These are phyloP conservation scores for Penicillium frequentans DNA, from an alignment of 2,329 filamentous ascomycete species.

Conservation along the genomic window DNA sequence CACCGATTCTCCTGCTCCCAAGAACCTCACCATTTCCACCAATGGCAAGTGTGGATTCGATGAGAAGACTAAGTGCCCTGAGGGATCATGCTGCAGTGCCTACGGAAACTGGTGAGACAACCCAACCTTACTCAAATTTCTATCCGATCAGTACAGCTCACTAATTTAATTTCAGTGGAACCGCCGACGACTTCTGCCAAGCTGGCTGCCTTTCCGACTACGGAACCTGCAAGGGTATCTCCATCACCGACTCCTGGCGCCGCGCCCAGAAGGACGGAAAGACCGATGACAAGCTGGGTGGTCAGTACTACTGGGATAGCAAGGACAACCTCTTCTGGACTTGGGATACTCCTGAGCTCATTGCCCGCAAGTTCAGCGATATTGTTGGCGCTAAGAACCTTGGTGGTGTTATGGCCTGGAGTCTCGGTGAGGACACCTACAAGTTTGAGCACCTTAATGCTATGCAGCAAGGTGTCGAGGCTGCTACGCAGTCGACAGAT, in stretches of 20 bases:
- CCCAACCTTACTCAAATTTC: neutral
- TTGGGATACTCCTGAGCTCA: constrained; percentile 65
- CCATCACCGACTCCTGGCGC: constrained; percentile 58
- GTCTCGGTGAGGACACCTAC: constrained; percentile 64
- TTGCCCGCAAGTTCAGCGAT: constrained; percentile 61
- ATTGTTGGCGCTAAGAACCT: constrained; percentile 59
- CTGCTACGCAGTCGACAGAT: neutral
- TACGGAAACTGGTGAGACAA: constrained; percentile 36
- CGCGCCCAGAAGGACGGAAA: constrained; percentile 54
- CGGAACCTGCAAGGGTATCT: constrained; percentile 45
- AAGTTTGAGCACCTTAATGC: constrained; percentile 47
- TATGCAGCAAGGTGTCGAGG: constrained; percentile 37
- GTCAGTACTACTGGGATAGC: constrained; percentile 68
- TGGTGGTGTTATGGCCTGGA: constrained; percentile 76
- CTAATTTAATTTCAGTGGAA: constrained; percentile 26
- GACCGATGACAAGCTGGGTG: constrained; percentile 61
- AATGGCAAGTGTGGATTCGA: constrained; percentile 37
- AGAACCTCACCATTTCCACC: constrained; percentile 23
- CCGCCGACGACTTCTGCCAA: constrained; percentile 31
- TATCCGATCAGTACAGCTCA: too few species aligned
- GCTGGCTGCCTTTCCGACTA: constrained; percentile 40
- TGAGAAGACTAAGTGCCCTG: constrained; percentile 30
- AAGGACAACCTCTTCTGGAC: constrained; percentile 67
- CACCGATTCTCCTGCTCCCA: constrained; percentile 24
- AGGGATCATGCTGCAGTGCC: constrained; percentile 35